phyloP scores from a whole-genome alignment of 805 yeast genomes.

The Candida takata region DNA sequence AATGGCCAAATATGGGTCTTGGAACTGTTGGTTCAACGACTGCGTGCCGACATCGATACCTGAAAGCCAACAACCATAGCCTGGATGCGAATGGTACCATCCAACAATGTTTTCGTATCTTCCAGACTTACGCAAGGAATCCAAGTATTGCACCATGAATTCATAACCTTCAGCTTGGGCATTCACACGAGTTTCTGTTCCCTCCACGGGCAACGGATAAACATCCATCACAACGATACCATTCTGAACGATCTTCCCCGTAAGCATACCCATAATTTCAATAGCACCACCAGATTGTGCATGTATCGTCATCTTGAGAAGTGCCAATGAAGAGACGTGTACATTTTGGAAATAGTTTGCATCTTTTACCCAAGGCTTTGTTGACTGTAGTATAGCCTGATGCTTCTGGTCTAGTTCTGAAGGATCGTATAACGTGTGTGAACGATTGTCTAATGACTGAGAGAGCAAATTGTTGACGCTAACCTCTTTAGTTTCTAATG shows the following conservation, averaged over 20 bases:
- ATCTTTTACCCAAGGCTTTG: conserved; percentile 51
- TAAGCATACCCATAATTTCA: conserved; percentile 93
- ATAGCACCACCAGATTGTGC: conserved; percentile 79
- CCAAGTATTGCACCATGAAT: conserved; percentile 82
- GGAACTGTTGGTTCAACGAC: conserved; percentile 72
- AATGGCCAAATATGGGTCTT: conserved; percentile 86
- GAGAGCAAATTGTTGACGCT: conserved; percentile 12
- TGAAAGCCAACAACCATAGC: conserved; percentile 93
- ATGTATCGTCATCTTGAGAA: conserved; percentile 70
- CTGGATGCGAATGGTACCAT: conserved; percentile 99
- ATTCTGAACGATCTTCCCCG: conserved; percentile 59
- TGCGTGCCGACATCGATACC: conserved; percentile 94
- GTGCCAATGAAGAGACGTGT: conserved; percentile 62
- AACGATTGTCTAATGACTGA: conserved; percentile 11
- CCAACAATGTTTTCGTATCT: conserved; percentile 77
- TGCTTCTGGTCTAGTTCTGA: conserved; percentile 6
- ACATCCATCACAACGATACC: conserved; percentile 69
- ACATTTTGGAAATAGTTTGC: conserved; percentile 55
- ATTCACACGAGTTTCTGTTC: conserved; percentile 93
- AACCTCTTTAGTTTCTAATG: conserved; percentile 10
- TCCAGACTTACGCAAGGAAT: conserved; percentile 43
- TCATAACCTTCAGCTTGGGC: conserved; percentile 93
- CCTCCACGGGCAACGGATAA: conserved; percentile 87
- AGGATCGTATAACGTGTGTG: conserved; percentile 13
- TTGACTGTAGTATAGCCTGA: conserved; percentile 13